phyloP scores from a whole-genome alignment of 2,329 filamentous ascomycete genomes.

The Aspergillus quadrilineatus region DNA sequence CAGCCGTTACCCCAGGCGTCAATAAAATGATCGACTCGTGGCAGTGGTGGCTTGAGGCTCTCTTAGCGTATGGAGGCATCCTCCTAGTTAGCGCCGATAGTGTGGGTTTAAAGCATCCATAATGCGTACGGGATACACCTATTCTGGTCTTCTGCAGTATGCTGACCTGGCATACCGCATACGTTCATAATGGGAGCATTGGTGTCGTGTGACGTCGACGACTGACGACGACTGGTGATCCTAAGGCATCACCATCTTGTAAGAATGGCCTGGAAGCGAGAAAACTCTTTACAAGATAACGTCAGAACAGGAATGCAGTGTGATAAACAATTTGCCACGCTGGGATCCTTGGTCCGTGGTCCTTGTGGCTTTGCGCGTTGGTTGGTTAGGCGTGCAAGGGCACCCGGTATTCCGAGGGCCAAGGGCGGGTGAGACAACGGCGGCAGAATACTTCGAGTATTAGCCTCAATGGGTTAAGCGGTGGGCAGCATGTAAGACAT shows the following conservation, averaged over 20 bases:
- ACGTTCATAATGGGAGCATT: background rate
- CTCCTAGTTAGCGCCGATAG: too few species aligned
- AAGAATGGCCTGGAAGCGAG: background rate
- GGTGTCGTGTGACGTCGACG: background rate
- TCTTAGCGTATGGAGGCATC: too few species aligned
- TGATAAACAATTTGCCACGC: conserved; percentile 1
- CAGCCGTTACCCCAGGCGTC: too few species aligned
- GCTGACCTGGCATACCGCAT: background rate
- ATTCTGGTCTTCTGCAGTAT: background rate
- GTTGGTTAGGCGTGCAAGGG: too few species aligned
- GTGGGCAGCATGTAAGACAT: conserved; percentile 4
- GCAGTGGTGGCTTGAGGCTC: too few species aligned
- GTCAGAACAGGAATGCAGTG: background rate
- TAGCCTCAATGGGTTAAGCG: background rate
- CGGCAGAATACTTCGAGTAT: background rate
- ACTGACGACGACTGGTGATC: background rate
- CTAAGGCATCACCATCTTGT: background rate
- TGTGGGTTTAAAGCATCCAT: too few species aligned
- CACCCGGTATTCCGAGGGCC: background rate
- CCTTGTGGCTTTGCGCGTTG: background rate
- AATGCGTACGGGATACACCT: too few species aligned
- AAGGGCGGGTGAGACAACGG: background rate
- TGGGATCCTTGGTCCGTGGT: background rate
- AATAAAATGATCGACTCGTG: too few species aligned
- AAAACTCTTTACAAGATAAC: background rate